phyloP scores from a whole-genome alignment of 345 rosid species.

The Populus tremula region DNA sequence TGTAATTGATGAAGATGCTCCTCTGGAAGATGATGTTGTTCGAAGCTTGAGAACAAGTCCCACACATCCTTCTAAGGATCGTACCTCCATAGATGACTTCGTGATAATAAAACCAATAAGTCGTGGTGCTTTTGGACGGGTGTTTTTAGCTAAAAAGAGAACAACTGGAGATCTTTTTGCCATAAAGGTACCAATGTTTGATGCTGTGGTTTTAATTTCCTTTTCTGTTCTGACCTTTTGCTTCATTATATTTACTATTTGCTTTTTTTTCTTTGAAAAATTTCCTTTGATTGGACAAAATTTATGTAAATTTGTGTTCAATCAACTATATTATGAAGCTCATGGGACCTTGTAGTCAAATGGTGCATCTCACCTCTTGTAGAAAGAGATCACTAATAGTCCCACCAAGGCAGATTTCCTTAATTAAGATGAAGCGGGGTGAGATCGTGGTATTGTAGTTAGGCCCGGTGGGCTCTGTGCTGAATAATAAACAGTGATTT shows the following conservation, averaged over 20 bases:
- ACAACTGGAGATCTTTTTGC: conserved; percentile 99
- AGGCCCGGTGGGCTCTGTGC: not conserved
- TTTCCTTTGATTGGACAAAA: not conserved
- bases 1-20: conserved; percentile 90
- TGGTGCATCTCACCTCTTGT: not conserved
- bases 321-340: not conserved
- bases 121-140: conserved; percentile 99
- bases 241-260: not conserved
- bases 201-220: conserved; percentile 13
- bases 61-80: conserved; percentile 76
- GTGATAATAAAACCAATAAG: conserved; percentile 99
- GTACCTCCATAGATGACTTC: conserved; percentile 96
- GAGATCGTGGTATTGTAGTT: not conserved
- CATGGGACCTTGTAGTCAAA: not conserved
- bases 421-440: not conserved
- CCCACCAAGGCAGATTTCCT: not conserved
- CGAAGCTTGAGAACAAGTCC: conserved; percentile 97
- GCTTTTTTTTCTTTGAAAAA: not conserved
- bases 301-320: not conserved
- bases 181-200: conserved; percentile 59
- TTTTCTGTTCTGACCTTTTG: conserved; percentile 7
- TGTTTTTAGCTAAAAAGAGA: conserved; percentile 94
- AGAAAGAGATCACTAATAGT: not conserved
- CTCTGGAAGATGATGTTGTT: conserved; percentile 94
- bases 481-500: not conserved